Conservation (phyloP, 129 eudicot genomes). For the Flaveria sonorensis region DNA sequence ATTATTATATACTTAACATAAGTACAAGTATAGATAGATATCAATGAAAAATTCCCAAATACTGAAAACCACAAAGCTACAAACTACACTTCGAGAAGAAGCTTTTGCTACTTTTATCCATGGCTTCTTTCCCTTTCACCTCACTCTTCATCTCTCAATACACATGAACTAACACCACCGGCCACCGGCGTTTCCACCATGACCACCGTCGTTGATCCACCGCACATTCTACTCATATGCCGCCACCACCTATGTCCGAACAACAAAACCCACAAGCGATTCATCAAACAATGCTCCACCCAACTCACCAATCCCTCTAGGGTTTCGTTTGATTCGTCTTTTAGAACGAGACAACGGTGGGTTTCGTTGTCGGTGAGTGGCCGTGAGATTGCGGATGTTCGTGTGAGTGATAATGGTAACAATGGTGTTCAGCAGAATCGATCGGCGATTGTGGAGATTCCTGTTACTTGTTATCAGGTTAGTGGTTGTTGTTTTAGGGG, state of each 20-base stretch:
- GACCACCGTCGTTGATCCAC: conserved; percentile 19
- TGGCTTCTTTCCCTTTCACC: conserved; percentile 30
- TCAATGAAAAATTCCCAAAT: background rate
- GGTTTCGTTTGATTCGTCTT: conserved; percentile 36
- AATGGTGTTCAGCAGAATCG: conserved; percentile 39
- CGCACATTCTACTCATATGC: conserved; percentile 6
- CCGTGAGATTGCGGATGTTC: conserved; percentile 52
- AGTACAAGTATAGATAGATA: too few species aligned
- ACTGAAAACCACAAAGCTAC: conserved; percentile 4
- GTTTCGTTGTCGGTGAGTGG: conserved; percentile 27
- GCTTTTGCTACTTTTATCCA: conserved; percentile 30
- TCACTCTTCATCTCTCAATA: background rate
- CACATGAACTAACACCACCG: background rate
- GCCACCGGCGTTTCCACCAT: conserved; percentile 16
- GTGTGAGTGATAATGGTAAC: conserved; percentile 31
- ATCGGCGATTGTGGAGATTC: conserved; percentile 60
- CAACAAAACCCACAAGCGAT: conserved; percentile 1
- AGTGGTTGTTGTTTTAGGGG: background rate
- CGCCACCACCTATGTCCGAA: conserved; percentile 16
- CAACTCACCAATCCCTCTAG: conserved; percentile 26
- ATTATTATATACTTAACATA: too few species aligned
- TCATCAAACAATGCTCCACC: background rate
- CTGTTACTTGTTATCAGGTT: conserved; percentile 92
- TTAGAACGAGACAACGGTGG: conserved; percentile 22
- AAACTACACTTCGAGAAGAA: conserved; percentile 16